Evolutionary conservation across 179 eudicot species (phyloP).

Genomic region (Carnegiea gigantea): DNA sequence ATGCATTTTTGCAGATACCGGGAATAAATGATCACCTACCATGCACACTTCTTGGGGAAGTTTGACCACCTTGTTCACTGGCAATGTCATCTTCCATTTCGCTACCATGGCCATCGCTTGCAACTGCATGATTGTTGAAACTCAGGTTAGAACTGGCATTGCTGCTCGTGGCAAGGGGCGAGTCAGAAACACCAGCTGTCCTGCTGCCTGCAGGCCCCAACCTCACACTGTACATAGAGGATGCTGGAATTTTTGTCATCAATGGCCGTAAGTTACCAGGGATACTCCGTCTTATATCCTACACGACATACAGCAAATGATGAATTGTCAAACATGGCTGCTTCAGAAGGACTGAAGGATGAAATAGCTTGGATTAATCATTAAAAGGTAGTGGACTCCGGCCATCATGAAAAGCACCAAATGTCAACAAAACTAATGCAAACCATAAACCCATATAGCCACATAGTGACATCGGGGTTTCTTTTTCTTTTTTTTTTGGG

Average conservation of each 20-base stretch:
- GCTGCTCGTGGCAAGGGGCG: constrained; percentile 82
- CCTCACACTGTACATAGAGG: constrained; percentile 97
- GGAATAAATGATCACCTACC: constrained; percentile 29
- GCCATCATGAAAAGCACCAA: not conserved
- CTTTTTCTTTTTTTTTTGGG: too few species aligned
- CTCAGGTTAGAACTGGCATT: constrained; percentile 81
- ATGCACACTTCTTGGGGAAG: constrained; percentile 27
- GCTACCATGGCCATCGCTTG: constrained; percentile 46
- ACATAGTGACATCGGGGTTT: too few species aligned
- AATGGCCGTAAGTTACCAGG: constrained; percentile 68
- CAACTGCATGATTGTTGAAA: constrained; percentile 63
- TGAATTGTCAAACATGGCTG: not conserved
- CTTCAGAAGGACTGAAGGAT: not conserved
- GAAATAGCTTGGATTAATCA: not conserved
- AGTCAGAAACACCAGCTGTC: constrained; percentile 65
- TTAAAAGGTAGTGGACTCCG: not conserved
- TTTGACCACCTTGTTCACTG: constrained; percentile 45
- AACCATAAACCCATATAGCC: not conserved
- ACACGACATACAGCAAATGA: constrained; percentile 20
- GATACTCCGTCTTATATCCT: constrained; percentile 82
- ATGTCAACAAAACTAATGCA: not conserved
- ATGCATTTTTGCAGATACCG: not conserved
- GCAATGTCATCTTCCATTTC: constrained; percentile 66
- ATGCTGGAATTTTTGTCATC: constrained; percentile 98
- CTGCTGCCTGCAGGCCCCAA: constrained; percentile 58